Evolutionary conservation across 306 rosid genomes (phyloP).

Genomic region (Aeschynomene evenia): DNA sequence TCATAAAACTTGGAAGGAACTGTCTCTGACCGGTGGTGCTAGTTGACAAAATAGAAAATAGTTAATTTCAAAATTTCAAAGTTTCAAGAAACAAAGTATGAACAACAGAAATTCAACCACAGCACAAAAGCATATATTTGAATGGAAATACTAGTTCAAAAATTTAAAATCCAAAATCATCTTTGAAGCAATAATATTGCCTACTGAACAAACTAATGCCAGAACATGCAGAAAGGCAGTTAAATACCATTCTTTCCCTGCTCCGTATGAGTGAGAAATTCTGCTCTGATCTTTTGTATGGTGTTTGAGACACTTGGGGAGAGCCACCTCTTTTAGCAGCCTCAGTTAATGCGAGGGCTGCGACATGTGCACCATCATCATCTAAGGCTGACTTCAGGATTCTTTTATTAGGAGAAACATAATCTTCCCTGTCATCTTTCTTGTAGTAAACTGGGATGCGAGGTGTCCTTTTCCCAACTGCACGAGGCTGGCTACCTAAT

Average conservation of each 20-base stretch:
- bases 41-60: conserved; percentile 30
- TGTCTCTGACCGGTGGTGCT: conserved; percentile 46
- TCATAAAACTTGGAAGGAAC: conserved; percentile 44
- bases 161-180: conserved; percentile 23
- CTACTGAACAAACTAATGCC: neutral
- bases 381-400: conserved; percentile 47
- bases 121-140: neutral
- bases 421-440: conserved; percentile 40
- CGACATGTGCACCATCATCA: conserved; percentile 57
- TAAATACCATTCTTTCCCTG: conserved; percentile 52
- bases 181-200: neutral
- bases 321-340: conserved; percentile 70
- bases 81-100: neutral
- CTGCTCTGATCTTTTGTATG: conserved; percentile 42
- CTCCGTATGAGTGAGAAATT: conserved; percentile 48
- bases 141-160: conserved; percentile 37
- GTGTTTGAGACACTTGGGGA: conserved; percentile 53
- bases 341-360: conserved; percentile 61
- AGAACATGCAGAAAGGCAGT: conserved; percentile 1
- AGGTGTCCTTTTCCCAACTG: conserved; percentile 79
- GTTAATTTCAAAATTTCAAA: conserved; percentile 12
- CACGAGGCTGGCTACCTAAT: conserved; percentile 73
- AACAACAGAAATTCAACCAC: conserved; percentile 39
- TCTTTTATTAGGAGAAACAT: conserved; percentile 47
- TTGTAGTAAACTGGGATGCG: conserved; percentile 59